Conservation (phyloP, 768 basidiomycete genomes). For the Hydnomerulius pinastri region DNA sequence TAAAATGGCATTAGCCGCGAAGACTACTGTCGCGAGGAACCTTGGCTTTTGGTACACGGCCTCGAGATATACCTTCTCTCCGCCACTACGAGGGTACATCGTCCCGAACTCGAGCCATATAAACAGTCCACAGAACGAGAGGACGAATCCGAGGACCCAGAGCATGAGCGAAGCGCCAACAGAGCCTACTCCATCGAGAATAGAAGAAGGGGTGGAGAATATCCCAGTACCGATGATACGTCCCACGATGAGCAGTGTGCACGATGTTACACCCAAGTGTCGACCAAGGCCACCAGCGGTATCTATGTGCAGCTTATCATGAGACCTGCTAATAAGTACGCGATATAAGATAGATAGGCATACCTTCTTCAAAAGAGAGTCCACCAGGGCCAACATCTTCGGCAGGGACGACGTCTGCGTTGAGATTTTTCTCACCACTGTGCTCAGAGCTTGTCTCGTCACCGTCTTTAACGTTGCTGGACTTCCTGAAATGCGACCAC, state of each 20-base stretch:
- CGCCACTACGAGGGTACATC: slow-evolving; percentile 63
- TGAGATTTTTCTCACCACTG: background rate
- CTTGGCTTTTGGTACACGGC: slow-evolving; percentile 50
- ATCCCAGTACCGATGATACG: slow-evolving; percentile 67
- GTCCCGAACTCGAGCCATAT: slow-evolving; percentile 66
- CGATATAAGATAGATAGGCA: background rate
- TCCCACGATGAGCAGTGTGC: slow-evolving; percentile 58
- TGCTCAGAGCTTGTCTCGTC: slow-evolving; percentile 1
- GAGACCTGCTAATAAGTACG: background rate
- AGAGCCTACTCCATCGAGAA: slow-evolving; percentile 56
- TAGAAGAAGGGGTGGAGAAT: slow-evolving; percentile 62
- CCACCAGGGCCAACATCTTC: slow-evolving; percentile 39
- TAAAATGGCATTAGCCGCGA: slow-evolving; percentile 49
- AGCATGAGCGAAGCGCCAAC: slow-evolving; percentile 63
- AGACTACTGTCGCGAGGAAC: slow-evolving; percentile 50
- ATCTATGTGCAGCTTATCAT: slow-evolving; percentile 29
- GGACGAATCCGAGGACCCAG: slow-evolving; percentile 61
- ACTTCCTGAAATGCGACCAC: slow-evolving; percentile 7
- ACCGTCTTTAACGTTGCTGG: background rate
- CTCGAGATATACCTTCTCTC: slow-evolving; percentile 66
- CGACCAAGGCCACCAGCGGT: slow-evolving; percentile 59
- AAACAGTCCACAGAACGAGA: slow-evolving; percentile 61
- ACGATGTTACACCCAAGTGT: slow-evolving; percentile 56
- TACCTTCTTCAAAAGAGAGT: slow-evolving; percentile 53
- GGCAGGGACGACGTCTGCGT: slow-evolving; percentile 1